These are phyloP conservation scores for Cladosporium sp. DNA, from an alignment of 2,329 filamentous ascomycete species.

Conservation along the genomic window DNA sequence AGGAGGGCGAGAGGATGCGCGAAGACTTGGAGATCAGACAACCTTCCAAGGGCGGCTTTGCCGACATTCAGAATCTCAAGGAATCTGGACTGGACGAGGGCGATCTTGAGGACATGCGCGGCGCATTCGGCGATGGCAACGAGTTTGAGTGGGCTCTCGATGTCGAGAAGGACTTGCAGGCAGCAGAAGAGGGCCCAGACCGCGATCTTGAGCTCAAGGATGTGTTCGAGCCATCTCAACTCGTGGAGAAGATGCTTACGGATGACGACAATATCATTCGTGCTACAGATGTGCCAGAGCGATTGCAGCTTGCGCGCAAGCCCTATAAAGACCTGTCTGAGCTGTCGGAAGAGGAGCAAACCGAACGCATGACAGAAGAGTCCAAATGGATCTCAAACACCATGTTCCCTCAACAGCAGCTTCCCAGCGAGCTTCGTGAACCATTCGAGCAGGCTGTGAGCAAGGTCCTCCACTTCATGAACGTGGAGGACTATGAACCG, in stretches of 20 bases:
- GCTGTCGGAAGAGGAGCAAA: slow-evolving; percentile 71
- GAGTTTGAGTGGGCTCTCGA: slow-evolving; percentile 95
- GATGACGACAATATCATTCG: slow-evolving; percentile 93
- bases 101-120: slow-evolving; percentile 90
- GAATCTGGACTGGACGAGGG: slow-evolving; percentile 75
- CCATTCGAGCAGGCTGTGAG: slow-evolving; percentile 85
- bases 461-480: slow-evolving; percentile 92
- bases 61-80: slow-evolving; percentile 66
- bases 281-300: slow-evolving; percentile 82
- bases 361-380: slow-evolving; percentile 67
- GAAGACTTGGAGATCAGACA: slow-evolving; percentile 88
- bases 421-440: slow-evolving; percentile 53
- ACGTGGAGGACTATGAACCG: slow-evolving; percentile 89
- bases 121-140: slow-evolving; percentile 90
- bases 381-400: slow-evolving; percentile 86
- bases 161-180: slow-evolving; percentile 76
- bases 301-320: slow-evolving; percentile 87
- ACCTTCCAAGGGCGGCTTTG: slow-evolving; percentile 65
- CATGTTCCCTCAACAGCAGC: slow-evolving; percentile 75
- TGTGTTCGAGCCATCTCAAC: slow-evolving; percentile 93
- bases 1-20: slow-evolving; percentile 68
- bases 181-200: slow-evolving; percentile 72
- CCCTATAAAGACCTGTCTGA: slow-evolving; percentile 73
- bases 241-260: slow-evolving; percentile 89
- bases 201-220: slow-evolving; percentile 91